Conservation (phyloP, 306 rosid species). For the Cyamopsis tetragonoloba region DNA sequence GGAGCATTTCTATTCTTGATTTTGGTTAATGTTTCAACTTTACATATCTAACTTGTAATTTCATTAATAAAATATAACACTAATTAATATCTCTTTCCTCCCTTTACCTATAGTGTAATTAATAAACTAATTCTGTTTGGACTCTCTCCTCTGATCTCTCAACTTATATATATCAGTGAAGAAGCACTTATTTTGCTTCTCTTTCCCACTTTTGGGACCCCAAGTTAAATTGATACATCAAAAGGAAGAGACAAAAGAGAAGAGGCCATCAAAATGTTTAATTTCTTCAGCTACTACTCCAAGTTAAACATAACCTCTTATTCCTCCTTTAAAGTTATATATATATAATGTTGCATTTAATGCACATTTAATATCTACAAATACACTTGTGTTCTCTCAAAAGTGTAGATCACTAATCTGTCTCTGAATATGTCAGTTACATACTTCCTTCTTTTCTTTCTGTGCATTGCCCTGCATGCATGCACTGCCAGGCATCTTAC, state of each 20-base stretch:
- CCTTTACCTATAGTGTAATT: not conserved
- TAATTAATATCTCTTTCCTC: not conserved
- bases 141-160: not conserved
- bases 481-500: slow-evolving; percentile 38
- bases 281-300: slow-evolving; percentile 34
- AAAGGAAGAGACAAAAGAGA: slow-evolving; percentile 27
- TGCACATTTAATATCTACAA: slow-evolving; percentile 19
- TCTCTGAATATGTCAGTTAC: slow-evolving; percentile 39
- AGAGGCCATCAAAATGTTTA: slow-evolving; percentile 33
- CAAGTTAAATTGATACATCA: slow-evolving; percentile 25
- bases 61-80: not conserved
- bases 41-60: not conserved
- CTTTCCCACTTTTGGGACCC: slow-evolving; percentile 40
- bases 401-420: not conserved
- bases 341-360: slow-evolving; percentile 51
- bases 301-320: slow-evolving; percentile 42
- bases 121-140: not conserved
- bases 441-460: slow-evolving; percentile 32
- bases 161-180: slow-evolving; percentile 25
- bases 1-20: slow-evolving; percentile 15
- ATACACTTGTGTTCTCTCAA: slow-evolving; percentile 7
- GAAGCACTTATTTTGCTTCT: slow-evolving; percentile 6
- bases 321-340: slow-evolving; percentile 11
- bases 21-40: slow-evolving; percentile 14
- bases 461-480: slow-evolving; percentile 46